These are phyloP conservation scores for Gaeumannomyces sp. DNA, from an alignment of 2,329 filamentous ascomycete species.

Conservation along the genomic window DNA sequence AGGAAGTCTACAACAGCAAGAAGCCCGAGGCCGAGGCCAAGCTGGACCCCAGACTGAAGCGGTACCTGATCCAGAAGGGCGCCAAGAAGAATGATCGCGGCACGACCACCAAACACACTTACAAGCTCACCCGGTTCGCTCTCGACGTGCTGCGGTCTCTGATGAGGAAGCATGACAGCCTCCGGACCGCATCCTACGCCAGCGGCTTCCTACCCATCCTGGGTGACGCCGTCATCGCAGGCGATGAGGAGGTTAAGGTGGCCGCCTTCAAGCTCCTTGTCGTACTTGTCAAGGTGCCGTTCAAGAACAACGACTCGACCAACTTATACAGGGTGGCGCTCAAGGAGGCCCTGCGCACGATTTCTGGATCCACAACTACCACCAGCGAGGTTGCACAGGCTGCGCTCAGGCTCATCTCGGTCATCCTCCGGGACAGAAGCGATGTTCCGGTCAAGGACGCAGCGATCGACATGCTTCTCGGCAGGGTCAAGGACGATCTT, in stretches of 20 bases:
- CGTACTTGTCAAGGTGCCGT: constrained; percentile 76
- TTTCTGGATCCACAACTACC: constrained; percentile 71
- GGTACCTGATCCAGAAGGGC: constrained; percentile 75
- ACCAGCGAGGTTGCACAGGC: constrained; percentile 81
- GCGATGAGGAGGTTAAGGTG: constrained; percentile 88
- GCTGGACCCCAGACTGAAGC: constrained; percentile 56
- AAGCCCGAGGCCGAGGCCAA: constrained; percentile 45
- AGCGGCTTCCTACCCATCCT: constrained; percentile 82
- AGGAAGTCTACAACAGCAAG: constrained; percentile 69
- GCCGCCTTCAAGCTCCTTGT: constrained; percentile 80
- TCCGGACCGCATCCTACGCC: constrained; percentile 75
- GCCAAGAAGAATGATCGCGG: constrained; percentile 68
- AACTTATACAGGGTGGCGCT: constrained; percentile 69
- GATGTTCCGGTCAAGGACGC: constrained; percentile 72
- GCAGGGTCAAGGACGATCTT: constrained; percentile 77
- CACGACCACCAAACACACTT: constrained; percentile 69
- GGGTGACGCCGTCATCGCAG: constrained; percentile 76
- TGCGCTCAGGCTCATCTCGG: constrained; percentile 79
- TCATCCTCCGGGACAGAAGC: constrained; percentile 74
- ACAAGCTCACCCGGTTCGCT: constrained; percentile 84
- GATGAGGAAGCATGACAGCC: constrained; percentile 75
- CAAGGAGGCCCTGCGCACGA: constrained; percentile 74
- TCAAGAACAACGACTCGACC: constrained; percentile 61
- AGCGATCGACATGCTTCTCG: constrained; percentile 75
- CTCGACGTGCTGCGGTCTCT: constrained; percentile 80